Base-by-base conservation (phyloP, 2,329 filamentous ascomycete species). In the Monosporascus sp. region DNA sequence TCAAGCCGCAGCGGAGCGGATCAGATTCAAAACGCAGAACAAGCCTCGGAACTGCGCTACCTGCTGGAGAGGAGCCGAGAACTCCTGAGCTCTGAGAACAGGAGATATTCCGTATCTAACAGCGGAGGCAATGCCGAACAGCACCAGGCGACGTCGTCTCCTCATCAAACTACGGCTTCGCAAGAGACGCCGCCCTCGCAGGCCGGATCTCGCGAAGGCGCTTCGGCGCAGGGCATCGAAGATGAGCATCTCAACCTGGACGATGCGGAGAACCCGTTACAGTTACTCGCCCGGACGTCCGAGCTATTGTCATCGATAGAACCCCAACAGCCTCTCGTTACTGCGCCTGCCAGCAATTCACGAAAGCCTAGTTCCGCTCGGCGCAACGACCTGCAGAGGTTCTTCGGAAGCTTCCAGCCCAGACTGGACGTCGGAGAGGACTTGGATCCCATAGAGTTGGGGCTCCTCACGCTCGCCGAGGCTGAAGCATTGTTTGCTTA, bases 221-320 rank as follows among this genome's bases (percentile, higher is more conserved):
- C 53, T 2, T 41, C 59, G 1, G 52, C 55, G 19, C 71, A 73
- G 50, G 72, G 69, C 27, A 64, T 69, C 0, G 75, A 78, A 26
- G 77, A 78, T 51, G 71, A 73, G 44, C 74, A 75, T 55, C 69
- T 78, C 34, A 71, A 80, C 44, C 64, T 72, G 7, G 86, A 90
- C 60, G 87, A 89, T 65, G 87, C 87, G 3, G 87, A 91, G 63
- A 91, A 90, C 56, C 87, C 87, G 0, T 72, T 90, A 5, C 87
- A 91, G 66, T 72, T 90, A 17, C 81, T 91, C 36, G 87, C 87
- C 3, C 79, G 87, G 34, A 87, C 87, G 1, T 90, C 87, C 0
- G 86, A 88, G 68, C 76, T 88, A 40, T 80, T 69, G 9, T 69
- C 67, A 17, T 67, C 66, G 3, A 68, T 68, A 24, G 66, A 68